Conservation (phyloP, 495 filamentous ascomycete genomes). For the Glarea lozoyensis region DNA sequence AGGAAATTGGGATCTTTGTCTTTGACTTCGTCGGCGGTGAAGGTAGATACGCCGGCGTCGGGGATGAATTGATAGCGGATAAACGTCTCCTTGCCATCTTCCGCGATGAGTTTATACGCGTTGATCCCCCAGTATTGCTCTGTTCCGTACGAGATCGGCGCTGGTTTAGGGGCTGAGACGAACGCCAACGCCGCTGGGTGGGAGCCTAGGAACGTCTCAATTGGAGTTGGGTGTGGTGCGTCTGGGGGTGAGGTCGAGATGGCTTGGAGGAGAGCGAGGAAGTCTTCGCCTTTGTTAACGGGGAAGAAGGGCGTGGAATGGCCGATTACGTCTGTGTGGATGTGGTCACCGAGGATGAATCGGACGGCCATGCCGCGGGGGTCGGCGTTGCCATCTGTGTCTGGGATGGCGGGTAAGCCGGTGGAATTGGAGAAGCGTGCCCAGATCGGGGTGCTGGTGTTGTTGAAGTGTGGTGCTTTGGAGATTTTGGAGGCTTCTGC, state of each 20-base stretch:
- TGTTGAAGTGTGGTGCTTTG: constrained; percentile 40
- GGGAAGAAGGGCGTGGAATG: constrained; percentile 43
- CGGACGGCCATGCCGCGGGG: constrained; percentile 42
- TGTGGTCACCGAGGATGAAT: constrained; percentile 36
- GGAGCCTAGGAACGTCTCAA: constrained; percentile 31
- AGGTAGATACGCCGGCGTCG: constrained; percentile 24
- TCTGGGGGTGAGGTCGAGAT: constrained; percentile 17
- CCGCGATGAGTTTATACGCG: constrained; percentile 38
- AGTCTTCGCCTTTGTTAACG: constrained; percentile 34
- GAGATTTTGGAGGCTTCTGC: constrained; percentile 31
- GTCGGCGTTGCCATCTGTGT: constrained; percentile 37
- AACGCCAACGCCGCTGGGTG: constrained; percentile 37
- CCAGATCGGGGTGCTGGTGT: constrained; percentile 32
- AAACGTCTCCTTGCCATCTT: constrained; percentile 31
- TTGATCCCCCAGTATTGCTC: constrained; percentile 39
- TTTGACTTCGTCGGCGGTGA: constrained; percentile 27
- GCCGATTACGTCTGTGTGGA: constrained; percentile 46
- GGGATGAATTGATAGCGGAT: constrained; percentile 38
- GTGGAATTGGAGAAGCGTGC: constrained; percentile 44
- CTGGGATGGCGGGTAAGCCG: constrained; percentile 41
- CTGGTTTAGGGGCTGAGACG: constrained; percentile 36
- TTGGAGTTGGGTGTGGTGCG: constrained; percentile 9
- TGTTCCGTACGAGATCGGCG: constrained; percentile 33
- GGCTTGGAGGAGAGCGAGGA: constrained; percentile 37
- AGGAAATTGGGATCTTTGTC: constrained; percentile 30